Base-by-base conservation (phyloP, 2,329 filamentous ascomycete genomes). In the Microcyclospora pomicola region DNA sequence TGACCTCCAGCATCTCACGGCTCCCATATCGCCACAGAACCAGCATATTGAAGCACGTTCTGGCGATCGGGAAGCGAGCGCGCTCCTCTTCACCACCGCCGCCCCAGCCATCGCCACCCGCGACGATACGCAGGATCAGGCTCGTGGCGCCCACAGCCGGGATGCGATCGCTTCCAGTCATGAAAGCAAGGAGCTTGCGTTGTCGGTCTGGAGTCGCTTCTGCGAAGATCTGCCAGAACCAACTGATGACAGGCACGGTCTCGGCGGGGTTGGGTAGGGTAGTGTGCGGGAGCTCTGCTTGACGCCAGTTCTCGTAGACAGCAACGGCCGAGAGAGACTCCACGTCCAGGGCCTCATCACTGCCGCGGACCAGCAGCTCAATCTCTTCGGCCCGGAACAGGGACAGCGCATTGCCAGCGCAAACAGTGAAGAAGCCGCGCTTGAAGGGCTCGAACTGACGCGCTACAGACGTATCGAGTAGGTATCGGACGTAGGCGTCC, bases 381-480 rank as follows among this genome's bases (percentile, higher is more conserved):
- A 95, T 92, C 58, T 95, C 87, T 56, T 94, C 86, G 0, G 87
- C 81, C 12, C 83, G 75, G 59, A 94, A 94, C 2, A 95, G 71
- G 1, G 80, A 84, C 28, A 94, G 67, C 0, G 87, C 86, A 54
- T 91, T 93, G 28, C 86, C 84, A 28, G 81, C 82, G 54, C 85
- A 93, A 19, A 94, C 84, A 0, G 82, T 92, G 58, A 85, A 95
- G 60, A 95, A 95, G 1, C 87, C 87, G 38, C 86, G 75, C 56
- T 91, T 91, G 68, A 95, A 95, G 1, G 87, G 86, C 55, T 93
- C 85, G 47, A 92, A 95, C 53, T 94, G 86, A 31, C 83, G 73
- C 30, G 73, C 66, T 1, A 94, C 81, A 1, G 82, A 73, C 6
- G 71, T 77, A 50, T 94, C 85, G 9, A 95, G 73, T 9, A 88